phyloP scores from a whole-genome alignment of 345 rosid genomes.

The Boechera divaricarpa region DNA sequence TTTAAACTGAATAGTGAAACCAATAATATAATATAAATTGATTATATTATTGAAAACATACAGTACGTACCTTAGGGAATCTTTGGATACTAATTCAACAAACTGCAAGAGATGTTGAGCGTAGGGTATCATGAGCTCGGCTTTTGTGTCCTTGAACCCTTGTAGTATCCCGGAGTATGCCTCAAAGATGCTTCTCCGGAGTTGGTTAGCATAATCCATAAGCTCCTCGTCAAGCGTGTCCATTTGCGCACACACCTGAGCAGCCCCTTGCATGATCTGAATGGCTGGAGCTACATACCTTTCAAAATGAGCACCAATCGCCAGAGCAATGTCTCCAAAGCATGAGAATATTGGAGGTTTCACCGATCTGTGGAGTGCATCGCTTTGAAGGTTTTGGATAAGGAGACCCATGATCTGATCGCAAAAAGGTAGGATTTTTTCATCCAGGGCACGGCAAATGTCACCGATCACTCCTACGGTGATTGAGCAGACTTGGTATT shows the following conservation, averaged over 20 bases:
- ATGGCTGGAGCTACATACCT: conserved; percentile 68
- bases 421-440: conserved; percentile 72
- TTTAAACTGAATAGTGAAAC: neutral
- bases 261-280: conserved; percentile 86
- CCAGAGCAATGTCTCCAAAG: conserved; percentile 94
- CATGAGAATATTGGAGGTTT: conserved; percentile 94
- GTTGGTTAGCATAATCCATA: conserved; percentile 83
- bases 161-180: conserved; percentile 96
- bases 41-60: neutral
- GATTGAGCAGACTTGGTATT: conserved; percentile 91
- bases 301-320: conserved; percentile 77
- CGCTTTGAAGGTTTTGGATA: conserved; percentile 69
- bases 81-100: conserved; percentile 75
- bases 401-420: conserved; percentile 87
- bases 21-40: neutral
- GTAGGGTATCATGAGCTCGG: conserved; percentile 84
- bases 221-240: conserved; percentile 76
- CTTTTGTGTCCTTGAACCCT: conserved; percentile 79
- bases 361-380: conserved; percentile 84
- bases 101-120: conserved; percentile 85
- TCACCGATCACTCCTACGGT: conserved; percentile 94
- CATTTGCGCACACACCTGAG: conserved; percentile 74
- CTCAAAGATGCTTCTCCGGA: conserved; percentile 84
- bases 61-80: conserved; percentile 57
- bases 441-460: conserved; percentile 88